Base-by-base conservation (phyloP, 2,329 filamentous ascomycete species). In the Torrubiellomyces zombiae region DNA sequence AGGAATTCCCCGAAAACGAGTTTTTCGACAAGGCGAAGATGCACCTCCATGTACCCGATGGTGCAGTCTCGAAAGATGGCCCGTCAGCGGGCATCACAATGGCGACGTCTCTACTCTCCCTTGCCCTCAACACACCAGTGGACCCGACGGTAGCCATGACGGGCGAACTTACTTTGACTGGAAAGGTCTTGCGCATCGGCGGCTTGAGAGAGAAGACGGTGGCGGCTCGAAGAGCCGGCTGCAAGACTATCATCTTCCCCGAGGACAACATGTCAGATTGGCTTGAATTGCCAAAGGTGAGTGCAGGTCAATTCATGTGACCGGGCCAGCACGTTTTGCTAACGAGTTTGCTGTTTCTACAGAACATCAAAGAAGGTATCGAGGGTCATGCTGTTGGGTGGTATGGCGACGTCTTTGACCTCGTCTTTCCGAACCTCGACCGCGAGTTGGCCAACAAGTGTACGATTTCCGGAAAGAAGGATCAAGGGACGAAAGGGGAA, bases 351-450 rank as follows among this genome's bases (percentile, higher is more conserved):
- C n/a, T n/a, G n/a, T n/a, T n/a, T n/a, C 17, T 28, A 30, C 48
- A 98, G 89, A 95, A 95, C 47, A 98, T 98, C 60, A 98, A 95
- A 57, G 70, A 92, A 44, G 85, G 83, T 37, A 80, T 98, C 33
- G 75, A 93, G 53, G 89, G 91, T 42, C 79, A 76, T 38, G 77
- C 89, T 0, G 86, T 86, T 11, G 74, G 68, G 43, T 98, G 89
- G 89, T 98, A 95, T 58, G 67, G 67, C 6, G 83, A 98, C 37
- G 81, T 98, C 25, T 95, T 94, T 48, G 68, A 86, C 34, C 63
- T 93, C 32, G 73, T 95, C 38, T 98, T 98, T 60, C 73, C 80
- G 18, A 60, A 77, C 35, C 52, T 95, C 11, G 79, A 94, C 52
- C 62, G 58, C 32, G 64, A 75, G 20, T 55, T 68, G 32, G 82